Base-by-base conservation (phyloP, 2,329 filamentous ascomycete genomes). In the Phyllosticta paracitricarpa region DNA sequence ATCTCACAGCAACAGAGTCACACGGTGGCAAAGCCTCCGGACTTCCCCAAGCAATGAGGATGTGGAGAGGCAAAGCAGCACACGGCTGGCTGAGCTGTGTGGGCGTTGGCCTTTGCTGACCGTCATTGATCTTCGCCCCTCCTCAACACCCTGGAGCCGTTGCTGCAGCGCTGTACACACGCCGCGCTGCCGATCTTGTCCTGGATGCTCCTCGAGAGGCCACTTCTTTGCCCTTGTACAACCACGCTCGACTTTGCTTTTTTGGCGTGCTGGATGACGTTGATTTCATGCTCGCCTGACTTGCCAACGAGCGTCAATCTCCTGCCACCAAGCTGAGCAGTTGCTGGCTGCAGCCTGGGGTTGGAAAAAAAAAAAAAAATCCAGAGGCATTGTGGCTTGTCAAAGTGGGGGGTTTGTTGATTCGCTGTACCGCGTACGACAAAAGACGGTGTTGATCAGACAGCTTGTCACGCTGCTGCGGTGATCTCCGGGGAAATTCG, bases 41-140 rank as follows among this genome's bases (percentile, higher is more conserved):
- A 48, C 40, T 48, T 48, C 40, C 40, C 40, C 40, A n/a, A 48
- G 40, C 40, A 48, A 48, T 48, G 40, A 48, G 40, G n/a, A 48
- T 48, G 40, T 48, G 40, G 40, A 48, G 40, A 48, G 40, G 40
- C 40, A 48, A 19, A 48, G 40, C 40, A 48, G 40, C 40, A 48
- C 40, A 48, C 14, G 40, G 40, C 40, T 48, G 40, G 40, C 40
- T 48, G 52, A 25, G 51, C 51, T 26, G 19, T 48, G 51, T 51
- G 30, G 30, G 51, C 12, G 52, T 55, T 60, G 52, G 58, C 53
- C 52, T 52, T 40, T 59, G 58, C 58, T 61, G 58, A 61, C 58
- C 58, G 58, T 61, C 58, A 61, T n/a, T 52, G 58, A 60, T 60
- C 58, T 60, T 28, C 58, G 53, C 40, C n/a, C 40, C 17, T 48